Conservation (phyloP, 2,329 filamentous ascomycete genomes). For the Herpotrichia juniperi region DNA sequence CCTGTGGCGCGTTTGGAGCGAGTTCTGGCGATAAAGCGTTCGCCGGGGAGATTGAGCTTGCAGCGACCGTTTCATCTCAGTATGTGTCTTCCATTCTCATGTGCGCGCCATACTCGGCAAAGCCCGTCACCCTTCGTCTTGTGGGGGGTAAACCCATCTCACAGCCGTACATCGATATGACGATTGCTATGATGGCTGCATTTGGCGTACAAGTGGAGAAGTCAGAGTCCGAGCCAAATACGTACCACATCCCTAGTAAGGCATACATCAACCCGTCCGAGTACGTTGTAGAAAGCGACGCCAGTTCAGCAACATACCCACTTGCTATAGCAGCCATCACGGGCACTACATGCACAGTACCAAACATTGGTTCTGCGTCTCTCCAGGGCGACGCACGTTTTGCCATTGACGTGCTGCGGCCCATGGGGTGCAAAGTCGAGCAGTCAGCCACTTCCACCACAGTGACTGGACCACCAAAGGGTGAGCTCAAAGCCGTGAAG, state of each 20-base stretch:
- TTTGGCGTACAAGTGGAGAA: conserved; percentile 84
- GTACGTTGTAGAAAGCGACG: conserved; percentile 95
- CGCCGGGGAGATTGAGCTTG: conserved; percentile 84
- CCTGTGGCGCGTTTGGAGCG: conserved; percentile 63
- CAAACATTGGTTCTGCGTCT: conserved; percentile 91
- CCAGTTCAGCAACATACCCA: conserved; percentile 96
- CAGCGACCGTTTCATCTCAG: conserved; percentile 96
- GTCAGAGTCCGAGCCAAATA: conserved; percentile 80
- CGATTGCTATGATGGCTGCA: conserved; percentile 92
- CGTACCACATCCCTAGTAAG: conserved; percentile 90
- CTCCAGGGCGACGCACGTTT: conserved; percentile 95
- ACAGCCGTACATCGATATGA: conserved; percentile 98
- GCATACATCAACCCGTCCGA: conserved; percentile 81
- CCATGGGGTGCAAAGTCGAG: conserved; percentile 91
- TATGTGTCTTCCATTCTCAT: conserved; percentile 97
- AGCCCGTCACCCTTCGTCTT: conserved; percentile 85
- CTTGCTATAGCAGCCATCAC: conserved; percentile 93
- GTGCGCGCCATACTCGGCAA: conserved; percentile 95
- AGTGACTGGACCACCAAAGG: conserved; percentile 82
- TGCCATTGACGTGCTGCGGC: conserved; percentile 83
- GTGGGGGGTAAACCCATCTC: conserved; percentile 98
- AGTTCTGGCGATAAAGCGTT: conserved; percentile 68
- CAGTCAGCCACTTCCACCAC: conserved; percentile 88
- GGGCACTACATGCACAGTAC: conserved; percentile 92
- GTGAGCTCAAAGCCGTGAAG: conserved; percentile 73